Base-by-base conservation (phyloP, 257 asterid species). In the Scutellaria galericulata region DNA sequence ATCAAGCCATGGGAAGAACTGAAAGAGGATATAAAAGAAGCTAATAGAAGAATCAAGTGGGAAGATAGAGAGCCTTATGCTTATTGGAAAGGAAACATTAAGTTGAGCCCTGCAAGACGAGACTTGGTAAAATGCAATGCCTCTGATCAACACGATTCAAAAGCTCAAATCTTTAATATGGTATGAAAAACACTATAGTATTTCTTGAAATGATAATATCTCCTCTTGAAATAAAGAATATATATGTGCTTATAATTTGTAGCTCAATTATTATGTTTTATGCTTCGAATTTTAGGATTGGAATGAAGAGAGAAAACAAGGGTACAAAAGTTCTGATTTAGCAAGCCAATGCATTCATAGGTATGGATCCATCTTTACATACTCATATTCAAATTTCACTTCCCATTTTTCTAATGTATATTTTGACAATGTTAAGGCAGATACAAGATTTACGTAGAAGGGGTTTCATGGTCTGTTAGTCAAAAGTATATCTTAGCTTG, bases 391-490 rank as follows among this genome's bases (percentile, higher is more conserved):
- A 50, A 13, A 3, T 1, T 66, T 50, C 22, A 11, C 0, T 55
- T 9, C 50, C 9, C 6, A 27, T 22, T 5, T 46, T 35, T 5
- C 27, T 44, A 7, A 6, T 7, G 11, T 22, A 61, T 5, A 20
- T 24, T 55, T 7, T 58, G n/a, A 47, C 60, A 22, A 61, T 54
- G 59, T 9, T 61, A 47, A 71, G 67, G 78, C 83, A 91, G 97
- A 62, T 93, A 90, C 78, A 93, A 91, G 86, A 88, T 93, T 20
- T 93, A 91, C 39, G 83, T 79, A 0, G 98, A 93, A 83, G 98
- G 98, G 51, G 80, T 82, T 31, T 41, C 97, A 1, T 93, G 97
- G 97, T 91, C 97, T 18, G 98, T 93, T 2, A 93, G 98, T 70
- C 80, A 93, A 76, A 93, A 93, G 77, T 93, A 93, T 65, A 93